These are phyloP conservation scores for Diaporthe capsici DNA, from an alignment of 2,329 filamentous ascomycete species.

Conservation along the genomic window DNA sequence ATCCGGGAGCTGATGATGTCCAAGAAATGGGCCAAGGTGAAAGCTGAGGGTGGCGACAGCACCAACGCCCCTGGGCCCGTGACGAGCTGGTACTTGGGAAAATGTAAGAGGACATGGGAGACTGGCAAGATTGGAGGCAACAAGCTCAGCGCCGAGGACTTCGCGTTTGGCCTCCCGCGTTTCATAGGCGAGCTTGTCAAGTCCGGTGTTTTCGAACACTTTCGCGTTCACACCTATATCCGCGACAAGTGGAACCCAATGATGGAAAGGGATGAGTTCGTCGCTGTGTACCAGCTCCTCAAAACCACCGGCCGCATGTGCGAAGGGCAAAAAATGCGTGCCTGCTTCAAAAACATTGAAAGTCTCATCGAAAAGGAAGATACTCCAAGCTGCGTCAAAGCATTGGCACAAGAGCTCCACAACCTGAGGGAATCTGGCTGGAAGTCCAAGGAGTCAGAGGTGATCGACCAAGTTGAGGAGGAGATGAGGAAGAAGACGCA, in stretches of 20 bases:
- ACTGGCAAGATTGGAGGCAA: neutral
- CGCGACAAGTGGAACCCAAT: neutral
- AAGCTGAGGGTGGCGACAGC: too few relatives aligned
- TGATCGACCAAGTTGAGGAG: conserved; percentile 4
- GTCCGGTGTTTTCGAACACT: neutral
- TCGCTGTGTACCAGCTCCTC: conserved; percentile 24
- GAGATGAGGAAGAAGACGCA: neutral
- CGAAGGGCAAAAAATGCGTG: neutral
- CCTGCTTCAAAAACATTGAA: conserved; percentile 4
- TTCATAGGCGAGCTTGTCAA: conserved; percentile 26
- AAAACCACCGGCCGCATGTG: neutral
- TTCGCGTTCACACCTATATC: neutral
- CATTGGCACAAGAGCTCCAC: neutral
- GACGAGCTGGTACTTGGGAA: neutral
- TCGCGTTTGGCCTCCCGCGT: conserved; percentile 16
- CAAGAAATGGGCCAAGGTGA: neutral
- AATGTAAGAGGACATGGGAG: neutral
- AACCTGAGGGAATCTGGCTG: neutral
- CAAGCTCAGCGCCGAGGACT: neutral
- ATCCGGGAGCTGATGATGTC: neutral
- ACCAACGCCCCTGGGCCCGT: neutral
- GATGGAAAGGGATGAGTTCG: neutral
- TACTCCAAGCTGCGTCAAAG: neutral
- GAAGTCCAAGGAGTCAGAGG: conserved; percentile 6
- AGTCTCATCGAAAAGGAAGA: neutral